Evolutionary conservation across 139 green algal species (phyloP).

Genomic region (Haematococcus lacustris): DNA sequence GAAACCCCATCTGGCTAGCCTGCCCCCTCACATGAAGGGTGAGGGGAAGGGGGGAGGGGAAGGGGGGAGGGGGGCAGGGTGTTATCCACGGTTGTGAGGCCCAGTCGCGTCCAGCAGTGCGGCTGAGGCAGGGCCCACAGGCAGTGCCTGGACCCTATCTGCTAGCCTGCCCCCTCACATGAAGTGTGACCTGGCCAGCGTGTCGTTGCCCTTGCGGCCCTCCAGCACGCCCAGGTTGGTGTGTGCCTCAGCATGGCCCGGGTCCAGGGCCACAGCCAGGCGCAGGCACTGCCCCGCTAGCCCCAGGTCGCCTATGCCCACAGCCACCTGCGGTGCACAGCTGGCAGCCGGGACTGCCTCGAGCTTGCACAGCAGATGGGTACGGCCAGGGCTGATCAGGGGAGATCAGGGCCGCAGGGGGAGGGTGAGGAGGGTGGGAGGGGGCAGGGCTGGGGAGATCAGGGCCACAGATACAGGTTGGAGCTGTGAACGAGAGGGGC

Average conservation of each 20-base stretch:
- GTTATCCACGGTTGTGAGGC: too few relatives aligned
- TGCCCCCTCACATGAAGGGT: too few relatives aligned
- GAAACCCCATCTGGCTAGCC: too few relatives aligned
- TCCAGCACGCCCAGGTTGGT: slow-evolving; percentile 78
- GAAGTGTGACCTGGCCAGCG: slow-evolving; percentile 23
- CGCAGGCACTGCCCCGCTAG: slow-evolving; percentile 63
- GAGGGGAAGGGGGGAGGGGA: too few relatives aligned
- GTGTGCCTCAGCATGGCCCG: slow-evolving; percentile 58
- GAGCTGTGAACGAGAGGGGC: too few relatives aligned
- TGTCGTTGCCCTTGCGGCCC: slow-evolving; percentile 46
- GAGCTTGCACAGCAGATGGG: too few relatives aligned
- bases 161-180: too few relatives aligned
- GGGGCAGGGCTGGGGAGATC: background rate
- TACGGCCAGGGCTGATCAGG: too few relatives aligned
- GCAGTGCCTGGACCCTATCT: too few relatives aligned
- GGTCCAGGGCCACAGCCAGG: slow-evolving; percentile 60
- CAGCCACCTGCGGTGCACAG: slow-evolving; percentile 39
- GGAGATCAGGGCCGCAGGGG: background rate
- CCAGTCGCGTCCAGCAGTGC: too few relatives aligned
- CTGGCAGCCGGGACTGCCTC: background rate
- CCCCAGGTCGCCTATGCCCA: slow-evolving; percentile 66
- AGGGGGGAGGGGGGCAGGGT: too few relatives aligned
- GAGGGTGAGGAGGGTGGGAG: background rate
- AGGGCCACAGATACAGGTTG: background rate
- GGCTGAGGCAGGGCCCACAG: too few relatives aligned